Conservation (phyloP, 176 grass and related monocot species). For the Cocos nucifera region DNA sequence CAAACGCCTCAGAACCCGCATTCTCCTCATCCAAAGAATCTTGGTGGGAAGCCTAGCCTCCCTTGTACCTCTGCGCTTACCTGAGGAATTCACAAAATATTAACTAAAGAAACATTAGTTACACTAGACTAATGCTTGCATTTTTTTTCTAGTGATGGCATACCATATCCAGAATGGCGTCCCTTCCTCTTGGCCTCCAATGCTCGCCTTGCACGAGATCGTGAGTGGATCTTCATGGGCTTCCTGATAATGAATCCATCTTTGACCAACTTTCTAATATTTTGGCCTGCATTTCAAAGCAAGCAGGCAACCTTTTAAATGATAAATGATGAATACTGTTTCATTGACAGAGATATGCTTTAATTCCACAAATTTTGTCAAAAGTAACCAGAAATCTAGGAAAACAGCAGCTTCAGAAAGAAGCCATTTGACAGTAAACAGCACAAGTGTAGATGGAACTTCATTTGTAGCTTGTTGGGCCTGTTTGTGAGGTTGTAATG, state of each 20-base stretch:
- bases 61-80: slow-evolving; percentile 5
- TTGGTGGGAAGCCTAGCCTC: slow-evolving; percentile 12
- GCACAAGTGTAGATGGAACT: too few relatives aligned
- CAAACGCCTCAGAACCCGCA: background rate
- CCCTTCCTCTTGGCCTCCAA: slow-evolving; percentile 12
- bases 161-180: slow-evolving; percentile 7
- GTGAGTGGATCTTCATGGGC: slow-evolving; percentile 8
- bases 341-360: too few relatives aligned
- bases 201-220: slow-evolving; percentile 5
- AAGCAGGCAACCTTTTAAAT: background rate
- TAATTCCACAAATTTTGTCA: too few relatives aligned
- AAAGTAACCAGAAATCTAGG: too few relatives aligned
- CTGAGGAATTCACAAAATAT: background rate
- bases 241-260: slow-evolving; percentile 11
- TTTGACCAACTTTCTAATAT: slow-evolving; percentile 8
- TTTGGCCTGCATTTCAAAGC: background rate
- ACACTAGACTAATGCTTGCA: too few relatives aligned
- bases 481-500: too few relatives aligned
- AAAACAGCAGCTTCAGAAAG: too few relatives aligned
- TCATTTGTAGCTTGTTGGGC: too few relatives aligned
- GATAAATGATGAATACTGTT: too few relatives aligned
- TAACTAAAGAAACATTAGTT: too few relatives aligned
- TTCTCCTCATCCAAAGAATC: slow-evolving; percentile 13
- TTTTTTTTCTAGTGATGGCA: too few relatives aligned
- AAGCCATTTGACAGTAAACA: too few relatives aligned